phyloP scores from a whole-genome alignment of 768 basidiomycete genomes.

The Chiua virens region DNA sequence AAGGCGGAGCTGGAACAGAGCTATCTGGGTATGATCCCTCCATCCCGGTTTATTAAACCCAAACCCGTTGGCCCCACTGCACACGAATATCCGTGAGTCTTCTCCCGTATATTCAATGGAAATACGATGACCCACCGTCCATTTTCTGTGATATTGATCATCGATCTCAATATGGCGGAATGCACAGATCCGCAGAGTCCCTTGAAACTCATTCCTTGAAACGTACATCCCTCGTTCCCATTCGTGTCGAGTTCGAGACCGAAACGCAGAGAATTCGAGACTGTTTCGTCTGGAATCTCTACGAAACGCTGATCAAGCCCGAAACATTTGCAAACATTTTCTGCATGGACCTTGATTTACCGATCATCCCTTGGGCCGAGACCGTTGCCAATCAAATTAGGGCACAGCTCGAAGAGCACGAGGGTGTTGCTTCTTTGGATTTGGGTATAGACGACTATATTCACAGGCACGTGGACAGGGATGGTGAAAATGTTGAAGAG shows the following conservation, averaged over 20 bases:
- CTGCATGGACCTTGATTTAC: conserved; percentile 85
- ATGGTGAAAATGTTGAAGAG: conserved; percentile 56
- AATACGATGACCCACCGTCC: conserved; percentile 9
- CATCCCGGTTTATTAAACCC: conserved; percentile 70
- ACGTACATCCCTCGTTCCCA: conserved; percentile 70
- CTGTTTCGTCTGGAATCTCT: conserved; percentile 93
- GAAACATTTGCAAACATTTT: conserved; percentile 84
- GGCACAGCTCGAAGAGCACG: conserved; percentile 89
- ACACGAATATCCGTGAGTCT: conserved; percentile 76
- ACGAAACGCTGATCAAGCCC: conserved; percentile 84
- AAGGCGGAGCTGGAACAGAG: conserved; percentile 79
- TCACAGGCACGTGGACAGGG: conserved; percentile 14
- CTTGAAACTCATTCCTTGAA: conserved; percentile 62
- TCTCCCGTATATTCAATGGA: conserved; percentile 3
- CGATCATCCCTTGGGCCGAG: conserved; percentile 63
- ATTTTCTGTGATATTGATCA: conserved; percentile 18
- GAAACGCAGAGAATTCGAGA: conserved; percentile 91
- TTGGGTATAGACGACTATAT: conserved; percentile 43
- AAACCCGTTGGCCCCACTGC: conserved; percentile 55
- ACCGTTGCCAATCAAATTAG: conserved; percentile 85
- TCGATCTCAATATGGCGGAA: conserved; percentile 17
- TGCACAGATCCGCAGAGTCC: conserved; percentile 58
- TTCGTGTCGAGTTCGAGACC: conserved; percentile 94
- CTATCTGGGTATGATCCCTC: conserved; percentile 85
- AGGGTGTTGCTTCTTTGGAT: conserved; percentile 78